phyloP scores from a whole-genome alignment of 176 grass and related monocot species.

The Musa acuminata region DNA sequence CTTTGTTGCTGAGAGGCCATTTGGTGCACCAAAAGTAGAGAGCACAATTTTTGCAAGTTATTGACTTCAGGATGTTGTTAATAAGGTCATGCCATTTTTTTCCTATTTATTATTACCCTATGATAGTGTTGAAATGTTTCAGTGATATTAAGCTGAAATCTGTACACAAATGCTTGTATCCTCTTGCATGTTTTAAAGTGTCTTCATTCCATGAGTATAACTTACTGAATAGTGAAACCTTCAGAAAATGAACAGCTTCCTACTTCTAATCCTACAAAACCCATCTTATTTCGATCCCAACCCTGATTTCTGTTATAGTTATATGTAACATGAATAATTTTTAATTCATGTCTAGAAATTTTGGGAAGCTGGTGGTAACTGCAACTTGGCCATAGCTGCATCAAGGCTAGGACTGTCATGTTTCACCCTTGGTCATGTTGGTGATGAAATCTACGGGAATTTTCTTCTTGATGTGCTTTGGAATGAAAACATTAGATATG shows the following conservation, averaged over 20 bases:
- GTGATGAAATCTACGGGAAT: slow-evolving; percentile 81
- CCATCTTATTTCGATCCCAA: too few relatives aligned
- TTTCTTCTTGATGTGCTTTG: slow-evolving; percentile 87
- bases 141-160: too few relatives aligned
- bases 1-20: not conserved
- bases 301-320: too few relatives aligned
- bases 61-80: too few relatives aligned
- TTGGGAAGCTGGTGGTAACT: slow-evolving; percentile 97
- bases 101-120: too few relatives aligned
- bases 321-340: not conserved
- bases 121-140: too few relatives aligned
- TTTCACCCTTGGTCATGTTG: slow-evolving; percentile 78
- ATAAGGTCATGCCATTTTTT: too few relatives aligned
- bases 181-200: too few relatives aligned
- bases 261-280: too few relatives aligned
- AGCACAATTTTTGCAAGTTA: too few relatives aligned
- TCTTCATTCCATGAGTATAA: too few relatives aligned
- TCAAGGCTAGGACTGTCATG: slow-evolving; percentile 76
- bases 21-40: not conserved
- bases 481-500: slow-evolving; percentile 50
- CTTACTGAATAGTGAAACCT: not conserved
- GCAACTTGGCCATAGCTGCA: slow-evolving; percentile 77
- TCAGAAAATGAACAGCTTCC: not conserved
- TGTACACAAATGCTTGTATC: too few relatives aligned
- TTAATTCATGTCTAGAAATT: slow-evolving; percentile 45